Evolutionary conservation across 257 asterid species (phyloP).

Genomic region (Solanum bukasovii): DNA sequence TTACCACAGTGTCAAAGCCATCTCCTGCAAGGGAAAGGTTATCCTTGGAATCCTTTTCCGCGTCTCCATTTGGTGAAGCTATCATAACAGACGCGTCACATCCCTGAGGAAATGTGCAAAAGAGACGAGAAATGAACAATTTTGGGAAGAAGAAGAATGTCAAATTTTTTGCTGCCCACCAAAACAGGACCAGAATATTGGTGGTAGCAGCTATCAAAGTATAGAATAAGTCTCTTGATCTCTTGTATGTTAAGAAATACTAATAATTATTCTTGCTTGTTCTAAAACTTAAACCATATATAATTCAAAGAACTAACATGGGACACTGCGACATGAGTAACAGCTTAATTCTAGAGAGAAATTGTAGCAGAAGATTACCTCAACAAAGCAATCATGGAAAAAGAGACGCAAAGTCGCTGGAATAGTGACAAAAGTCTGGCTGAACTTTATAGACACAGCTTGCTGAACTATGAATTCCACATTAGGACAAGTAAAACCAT

Average conservation of each 20-base stretch:
- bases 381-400: conserved; percentile 73
- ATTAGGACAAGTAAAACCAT: conserved; percentile 39
- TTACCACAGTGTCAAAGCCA: conserved; percentile 59
- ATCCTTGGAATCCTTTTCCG: conserved; percentile 51
- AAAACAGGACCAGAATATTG: background rate
- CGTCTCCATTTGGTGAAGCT: conserved; percentile 51
- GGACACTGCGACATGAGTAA: background rate
- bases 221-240: background rate
- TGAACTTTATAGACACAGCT: conserved; percentile 30
- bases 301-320: background rate
- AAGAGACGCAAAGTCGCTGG: conserved; percentile 69
- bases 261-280: background rate
- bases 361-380: conserved; percentile 15
- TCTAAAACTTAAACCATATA: background rate
- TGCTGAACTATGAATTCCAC: conserved; percentile 42
- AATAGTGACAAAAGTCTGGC: conserved; percentile 38
- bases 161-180: background rate
- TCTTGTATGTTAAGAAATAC: background rate
- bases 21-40: conserved; percentile 72
- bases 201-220: background rate
- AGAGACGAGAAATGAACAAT: background rate
- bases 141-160: background rate
- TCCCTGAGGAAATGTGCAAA: conserved; percentile 26
- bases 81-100: conserved; percentile 69
- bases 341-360: background rate